Conservation (phyloP, 2,329 filamentous ascomycete species). For the Hawksworthiomyces lignivorus region DNA sequence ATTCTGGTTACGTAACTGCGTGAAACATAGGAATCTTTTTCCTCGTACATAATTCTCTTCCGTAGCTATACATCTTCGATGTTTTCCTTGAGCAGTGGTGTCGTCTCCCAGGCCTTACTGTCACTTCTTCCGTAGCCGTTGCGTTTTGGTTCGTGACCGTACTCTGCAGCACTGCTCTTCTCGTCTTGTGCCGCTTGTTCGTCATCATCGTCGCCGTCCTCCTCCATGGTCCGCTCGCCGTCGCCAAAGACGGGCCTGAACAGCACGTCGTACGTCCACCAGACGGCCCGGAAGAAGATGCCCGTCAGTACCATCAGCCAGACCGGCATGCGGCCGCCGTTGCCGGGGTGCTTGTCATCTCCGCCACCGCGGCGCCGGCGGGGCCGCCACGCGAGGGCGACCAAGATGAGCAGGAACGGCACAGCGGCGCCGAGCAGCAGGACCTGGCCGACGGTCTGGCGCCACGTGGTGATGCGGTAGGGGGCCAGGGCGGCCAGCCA, state of each 20-base stretch:
- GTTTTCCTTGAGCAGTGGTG: no score
- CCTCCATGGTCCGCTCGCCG: slow-evolving; percentile 59
- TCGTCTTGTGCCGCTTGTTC: background rate
- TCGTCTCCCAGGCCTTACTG: background rate
- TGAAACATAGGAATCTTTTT: no score
- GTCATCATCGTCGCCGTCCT: slow-evolving; percentile 13
- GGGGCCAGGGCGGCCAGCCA: slow-evolving; percentile 64
- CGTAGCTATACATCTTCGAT: no score
- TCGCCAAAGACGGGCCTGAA: slow-evolving; percentile 67
- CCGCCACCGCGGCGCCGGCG: slow-evolving; percentile 35
- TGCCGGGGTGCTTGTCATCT: slow-evolving; percentile 51
- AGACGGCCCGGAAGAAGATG: slow-evolving; percentile 42
- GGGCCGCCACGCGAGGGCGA: background rate
- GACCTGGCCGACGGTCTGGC: slow-evolving; percentile 58
- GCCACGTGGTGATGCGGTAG: slow-evolving; percentile 59
- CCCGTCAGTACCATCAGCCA: slow-evolving; percentile 54
- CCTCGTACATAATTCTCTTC: no score
- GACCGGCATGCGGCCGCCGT: slow-evolving; percentile 38
- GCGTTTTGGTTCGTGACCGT: no score
- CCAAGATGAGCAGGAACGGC: slow-evolving; percentile 43
- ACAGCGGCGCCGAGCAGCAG: slow-evolving; percentile 55
- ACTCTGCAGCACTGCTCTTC: background rate
- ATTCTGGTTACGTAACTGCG: no score
- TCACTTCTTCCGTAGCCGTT: background rate
- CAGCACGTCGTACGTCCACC: slow-evolving; percentile 37